Percentiles rank a stretch among this genome's conserved stretches.
phyloP scores from a whole-genome alignment of 2,329 filamentous ascomycete species.

The Sarocladium oryzae region DNA sequence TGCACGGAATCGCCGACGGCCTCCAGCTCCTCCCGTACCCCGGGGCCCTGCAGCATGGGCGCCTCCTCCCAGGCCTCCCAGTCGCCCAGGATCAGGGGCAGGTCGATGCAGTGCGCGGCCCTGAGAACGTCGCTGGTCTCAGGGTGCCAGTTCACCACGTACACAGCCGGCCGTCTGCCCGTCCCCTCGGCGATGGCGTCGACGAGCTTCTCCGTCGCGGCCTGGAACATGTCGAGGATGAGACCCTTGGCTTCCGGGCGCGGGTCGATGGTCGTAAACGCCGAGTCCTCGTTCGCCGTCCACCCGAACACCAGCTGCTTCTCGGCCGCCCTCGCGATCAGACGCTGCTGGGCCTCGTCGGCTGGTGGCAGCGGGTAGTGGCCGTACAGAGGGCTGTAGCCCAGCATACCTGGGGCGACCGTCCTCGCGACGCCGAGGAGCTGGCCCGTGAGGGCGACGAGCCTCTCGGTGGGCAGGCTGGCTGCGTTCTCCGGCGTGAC shows the following conservation, averaged over 20 bases:
- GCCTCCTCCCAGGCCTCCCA: slow-evolving; percentile 15
- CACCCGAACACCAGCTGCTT: not conserved
- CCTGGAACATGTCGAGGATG: not conserved
- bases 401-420: slow-evolving; percentile 6
- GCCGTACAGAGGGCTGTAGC: slow-evolving; percentile 10
- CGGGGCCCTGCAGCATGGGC: slow-evolving; percentile 13
- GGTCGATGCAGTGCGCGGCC: slow-evolving; percentile 14
- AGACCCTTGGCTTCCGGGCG: not conserved
- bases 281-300: not conserved
- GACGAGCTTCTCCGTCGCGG: not conserved
- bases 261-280: not conserved
- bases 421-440: slow-evolving; percentile 6
- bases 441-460: slow-evolving; percentile 9
- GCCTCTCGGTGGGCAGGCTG: not conserved
- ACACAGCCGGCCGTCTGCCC: slow-evolving; percentile 11
- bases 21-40: slow-evolving; percentile 7
- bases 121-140: slow-evolving; percentile 3
- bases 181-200: slow-evolving; percentile 1
- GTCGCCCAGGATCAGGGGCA: slow-evolving; percentile 14
- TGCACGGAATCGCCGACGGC: slow-evolving; percentile 11
- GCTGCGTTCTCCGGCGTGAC: not conserved
- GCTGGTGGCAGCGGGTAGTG: slow-evolving; percentile 7
- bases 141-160: slow-evolving; percentile 10
- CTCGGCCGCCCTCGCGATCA: not conserved
- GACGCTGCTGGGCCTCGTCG: not conserved